A percentile compares a stretch with the other conserved stretches of the same genome.
Evolutionary conservation across 2,329 filamentous ascomycete species (phyloP).

Genomic region (Calonectria honghensis): DNA sequence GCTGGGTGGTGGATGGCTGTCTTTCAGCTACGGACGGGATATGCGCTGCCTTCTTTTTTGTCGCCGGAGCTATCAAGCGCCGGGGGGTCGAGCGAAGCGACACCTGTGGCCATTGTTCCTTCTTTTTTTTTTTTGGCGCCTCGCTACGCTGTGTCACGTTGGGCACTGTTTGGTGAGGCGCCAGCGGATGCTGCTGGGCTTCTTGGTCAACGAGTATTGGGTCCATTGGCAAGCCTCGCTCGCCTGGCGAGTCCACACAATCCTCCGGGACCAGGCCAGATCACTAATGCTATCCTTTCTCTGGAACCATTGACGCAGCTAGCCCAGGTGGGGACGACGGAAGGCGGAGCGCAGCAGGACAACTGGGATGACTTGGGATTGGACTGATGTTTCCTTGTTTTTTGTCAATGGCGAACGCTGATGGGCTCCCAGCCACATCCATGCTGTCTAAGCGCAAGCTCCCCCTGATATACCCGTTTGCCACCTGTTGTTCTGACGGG

Average conservation of each 20-base stretch:
- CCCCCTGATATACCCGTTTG: constrained; percentile 32
- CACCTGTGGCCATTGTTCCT: constrained; percentile 10
- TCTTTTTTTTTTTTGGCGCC: constrained; percentile 3
- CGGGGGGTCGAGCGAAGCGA: constrained; percentile 24
- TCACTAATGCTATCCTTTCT: constrained; percentile 29
- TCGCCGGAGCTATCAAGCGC: constrained; percentile 10
- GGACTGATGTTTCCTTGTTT: constrained; percentile 39
- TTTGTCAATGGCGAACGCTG: constrained; percentile 31
- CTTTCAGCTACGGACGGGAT: constrained; percentile 34
- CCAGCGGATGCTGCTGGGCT: constrained; percentile 19
- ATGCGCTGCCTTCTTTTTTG: constrained; percentile 11
- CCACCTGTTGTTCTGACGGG: constrained; percentile 23
- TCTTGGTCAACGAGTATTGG: constrained; percentile 18
- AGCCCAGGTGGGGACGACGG: constrained; percentile 36
- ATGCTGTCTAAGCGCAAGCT: constrained; percentile 36
- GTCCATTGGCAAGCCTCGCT: constrained; percentile 31
- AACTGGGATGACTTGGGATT: constrained; percentile 38
- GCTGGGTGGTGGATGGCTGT: constrained; percentile 11
- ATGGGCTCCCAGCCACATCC: constrained; percentile 29
- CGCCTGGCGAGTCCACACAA: constrained; percentile 21
- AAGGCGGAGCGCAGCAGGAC: constrained; percentile 34
- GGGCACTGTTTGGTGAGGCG: constrained; percentile 28
- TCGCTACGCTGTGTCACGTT: constrained; percentile 23
- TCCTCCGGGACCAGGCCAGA: constrained; percentile 20
- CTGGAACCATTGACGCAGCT: constrained; percentile 30